Percentiles rank a stretch among this genome's conserved stretches.
phyloP scores from a whole-genome alignment of 305 asterid genomes.

The Lippia alba region DNA sequence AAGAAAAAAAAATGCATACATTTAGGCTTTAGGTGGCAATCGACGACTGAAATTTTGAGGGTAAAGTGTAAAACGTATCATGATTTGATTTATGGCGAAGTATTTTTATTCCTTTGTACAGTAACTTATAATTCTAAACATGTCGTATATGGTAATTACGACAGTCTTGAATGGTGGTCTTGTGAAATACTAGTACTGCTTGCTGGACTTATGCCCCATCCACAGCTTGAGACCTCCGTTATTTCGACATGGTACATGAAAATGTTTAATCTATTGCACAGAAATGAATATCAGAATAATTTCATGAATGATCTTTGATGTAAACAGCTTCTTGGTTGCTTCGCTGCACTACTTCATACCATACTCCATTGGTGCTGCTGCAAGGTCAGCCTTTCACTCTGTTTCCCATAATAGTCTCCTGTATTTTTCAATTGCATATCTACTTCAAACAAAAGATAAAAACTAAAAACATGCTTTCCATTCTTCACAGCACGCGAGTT shows the following conservation, averaged over 20 bases:
- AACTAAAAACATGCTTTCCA: background rate
- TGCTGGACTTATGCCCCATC: conserved; percentile 58
- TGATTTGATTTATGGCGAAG: no score
- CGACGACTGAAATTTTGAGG: no score
- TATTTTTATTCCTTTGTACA: no score
- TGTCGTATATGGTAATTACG: background rate
- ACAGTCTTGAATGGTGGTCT: conserved; percentile 68
- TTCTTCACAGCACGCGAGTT: conserved; percentile 58
- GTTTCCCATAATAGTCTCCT: background rate
- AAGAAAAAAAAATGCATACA: no score
- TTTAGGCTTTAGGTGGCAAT: no score
- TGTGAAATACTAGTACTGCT: conserved; percentile 51
- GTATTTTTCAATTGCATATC: background rate
- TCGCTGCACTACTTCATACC: conserved; percentile 49
- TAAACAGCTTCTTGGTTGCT: conserved; percentile 44
- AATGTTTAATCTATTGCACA: background rate
- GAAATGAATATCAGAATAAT: background rate
- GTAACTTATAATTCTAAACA: background rate
- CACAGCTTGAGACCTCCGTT: conserved; percentile 62
- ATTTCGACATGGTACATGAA: conserved; percentile 53
- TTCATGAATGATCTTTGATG: conserved; percentile 11
- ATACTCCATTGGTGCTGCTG: conserved; percentile 56
- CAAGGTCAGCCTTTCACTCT: conserved; percentile 41
- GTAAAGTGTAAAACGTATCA: no score
- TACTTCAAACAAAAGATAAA: background rate